Evolutionary conservation across 306 rosid genomes (phyloP).

Genomic region (Pueraria montana): DNA sequence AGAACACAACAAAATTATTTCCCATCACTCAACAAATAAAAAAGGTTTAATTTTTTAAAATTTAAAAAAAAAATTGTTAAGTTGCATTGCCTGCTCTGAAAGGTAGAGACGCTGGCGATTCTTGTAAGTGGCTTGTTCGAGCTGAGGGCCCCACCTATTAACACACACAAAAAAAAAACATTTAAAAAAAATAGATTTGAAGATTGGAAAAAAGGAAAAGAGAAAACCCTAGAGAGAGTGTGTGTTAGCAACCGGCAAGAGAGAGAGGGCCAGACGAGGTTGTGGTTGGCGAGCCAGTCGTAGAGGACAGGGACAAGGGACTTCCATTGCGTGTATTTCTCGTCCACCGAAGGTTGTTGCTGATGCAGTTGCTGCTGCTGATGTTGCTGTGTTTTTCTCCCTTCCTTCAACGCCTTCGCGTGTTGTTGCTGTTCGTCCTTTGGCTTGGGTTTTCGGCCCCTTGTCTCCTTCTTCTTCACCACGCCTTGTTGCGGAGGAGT

Average conservation of each 20-base stretch:
- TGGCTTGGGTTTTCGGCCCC: constrained; percentile 89
- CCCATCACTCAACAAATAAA: background rate
- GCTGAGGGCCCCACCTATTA: constrained; percentile 96
- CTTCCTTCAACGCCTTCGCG: constrained; percentile 40
- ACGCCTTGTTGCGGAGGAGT: constrained; percentile 30
- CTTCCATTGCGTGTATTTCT: constrained; percentile 90
- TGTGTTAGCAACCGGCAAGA: constrained; percentile 82
- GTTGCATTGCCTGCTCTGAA: constrained; percentile 83
- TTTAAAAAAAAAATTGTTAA: background rate
- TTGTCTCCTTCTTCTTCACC: constrained; percentile 85
- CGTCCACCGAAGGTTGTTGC: constrained; percentile 76
- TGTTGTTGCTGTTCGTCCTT: constrained; percentile 65
- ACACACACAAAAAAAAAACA: background rate
- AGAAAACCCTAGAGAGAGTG: background rate
- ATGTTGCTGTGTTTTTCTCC: constrained; percentile 65
- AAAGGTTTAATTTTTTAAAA: background rate
- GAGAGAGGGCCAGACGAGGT: constrained; percentile 97
- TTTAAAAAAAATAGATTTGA: background rate
- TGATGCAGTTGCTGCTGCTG: constrained; percentile 51
- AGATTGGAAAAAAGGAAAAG: constrained; percentile 7
- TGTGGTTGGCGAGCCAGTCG: constrained; percentile 97
- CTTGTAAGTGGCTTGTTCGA: constrained; percentile 95
- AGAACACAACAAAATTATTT: background rate
- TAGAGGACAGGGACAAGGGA: constrained; percentile 89
- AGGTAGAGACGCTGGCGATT: constrained; percentile 96